A percentile compares a stretch with the other conserved stretches of the same genome.
These are phyloP conservation scores for Solanum dulcamara DNA, from an alignment of 257 asterid species.

Conservation along the genomic window DNA sequence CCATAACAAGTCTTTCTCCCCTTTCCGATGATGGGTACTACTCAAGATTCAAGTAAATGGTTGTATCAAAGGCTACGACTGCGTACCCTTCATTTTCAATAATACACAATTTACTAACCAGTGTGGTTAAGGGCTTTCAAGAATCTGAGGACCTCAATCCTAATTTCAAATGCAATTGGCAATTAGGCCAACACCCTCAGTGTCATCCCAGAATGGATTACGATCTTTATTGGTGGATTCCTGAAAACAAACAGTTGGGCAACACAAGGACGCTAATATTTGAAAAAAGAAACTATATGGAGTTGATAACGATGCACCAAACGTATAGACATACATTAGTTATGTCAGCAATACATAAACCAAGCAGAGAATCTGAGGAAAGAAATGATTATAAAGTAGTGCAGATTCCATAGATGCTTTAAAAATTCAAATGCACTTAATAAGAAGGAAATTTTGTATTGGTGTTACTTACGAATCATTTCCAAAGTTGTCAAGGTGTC, in stretches of 20 bases:
- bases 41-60: not conserved
- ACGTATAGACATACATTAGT: not conserved
- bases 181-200: not conserved
- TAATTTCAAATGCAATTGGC: not conserved
- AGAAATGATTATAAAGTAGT: not conserved
- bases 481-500: slow-evolving; percentile 58
- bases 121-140: not conserved
- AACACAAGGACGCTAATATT: not conserved
- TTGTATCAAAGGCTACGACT: not conserved
- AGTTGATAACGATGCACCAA: not conserved
- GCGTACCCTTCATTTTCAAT: not conserved
- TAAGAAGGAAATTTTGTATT: not conserved
- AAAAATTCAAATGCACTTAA: not conserved
- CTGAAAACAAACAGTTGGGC: not conserved
- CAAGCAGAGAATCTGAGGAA: not conserved
- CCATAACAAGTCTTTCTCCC: not conserved
- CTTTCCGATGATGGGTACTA: not conserved
- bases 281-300: not conserved
- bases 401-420: not conserved
- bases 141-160: not conserved
- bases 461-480: slow-evolving; percentile 64
- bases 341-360: not conserved
- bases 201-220: not conserved
- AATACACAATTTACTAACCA: not conserved
- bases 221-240: not conserved